A percentile compares a stretch with the other conserved stretches of the same genome.
phyloP scores from a whole-genome alignment of 2,329 filamentous ascomycete species.

The Dactylellina parvicollis region DNA sequence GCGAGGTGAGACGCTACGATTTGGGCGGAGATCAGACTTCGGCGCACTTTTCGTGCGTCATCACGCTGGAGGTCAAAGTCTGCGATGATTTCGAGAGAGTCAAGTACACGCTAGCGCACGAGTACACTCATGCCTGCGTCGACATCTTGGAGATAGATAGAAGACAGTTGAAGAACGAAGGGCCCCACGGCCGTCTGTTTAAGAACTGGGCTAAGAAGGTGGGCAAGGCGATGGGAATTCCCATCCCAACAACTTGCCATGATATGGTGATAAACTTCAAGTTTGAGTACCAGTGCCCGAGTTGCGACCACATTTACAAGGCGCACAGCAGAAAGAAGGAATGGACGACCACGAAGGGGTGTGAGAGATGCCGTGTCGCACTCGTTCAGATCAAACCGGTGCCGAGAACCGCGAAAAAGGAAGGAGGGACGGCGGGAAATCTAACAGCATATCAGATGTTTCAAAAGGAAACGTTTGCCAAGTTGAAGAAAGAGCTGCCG shows the following conservation, averaged over 20 bases:
- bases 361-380: conserved; percentile 25
- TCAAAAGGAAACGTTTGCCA: conserved; percentile 49
- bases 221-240: conserved; percentile 40
- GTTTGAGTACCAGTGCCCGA: conserved; percentile 42
- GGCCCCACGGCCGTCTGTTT: conserved; percentile 29
- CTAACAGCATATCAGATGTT: conserved; percentile 35
- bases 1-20: conserved; percentile 15
- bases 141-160: conserved; percentile 41
- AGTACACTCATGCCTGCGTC: conserved; percentile 52
- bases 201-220: conserved; percentile 49
- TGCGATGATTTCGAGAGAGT: conserved; percentile 42
- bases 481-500: conserved; percentile 32
- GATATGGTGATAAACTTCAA: conserved; percentile 43
- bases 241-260: conserved; percentile 33
- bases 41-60: conserved; percentile 26
- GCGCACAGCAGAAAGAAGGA: conserved; percentile 41
- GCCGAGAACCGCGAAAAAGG: conserved; percentile 38
- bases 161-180: conserved; percentile 32
- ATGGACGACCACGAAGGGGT: conserved; percentile 43
- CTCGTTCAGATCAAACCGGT: conserved; percentile 48
- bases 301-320: conserved; percentile 28
- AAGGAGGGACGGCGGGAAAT: background rate
- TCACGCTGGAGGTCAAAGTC: conserved; percentile 41
- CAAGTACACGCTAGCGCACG: conserved; percentile 29
- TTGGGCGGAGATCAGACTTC: background rate